A percentile compares a stretch with the other conserved stretches of the same genome.
Evolutionary conservation across 768 basidiomycete genomes (phyloP).

Genomic region (Lepiota brunneoincarnata): DNA sequence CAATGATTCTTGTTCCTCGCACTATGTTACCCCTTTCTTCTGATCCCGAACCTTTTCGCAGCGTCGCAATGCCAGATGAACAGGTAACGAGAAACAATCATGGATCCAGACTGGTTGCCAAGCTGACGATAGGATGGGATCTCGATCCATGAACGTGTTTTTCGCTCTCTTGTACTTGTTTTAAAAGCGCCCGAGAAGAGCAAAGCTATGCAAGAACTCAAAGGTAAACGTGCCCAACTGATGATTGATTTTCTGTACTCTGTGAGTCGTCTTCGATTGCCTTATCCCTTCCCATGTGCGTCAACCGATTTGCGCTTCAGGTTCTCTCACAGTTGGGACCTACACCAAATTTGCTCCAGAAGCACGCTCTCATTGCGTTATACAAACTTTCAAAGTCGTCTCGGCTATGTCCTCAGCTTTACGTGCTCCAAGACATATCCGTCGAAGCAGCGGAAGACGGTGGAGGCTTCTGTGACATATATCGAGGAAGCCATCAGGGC

Average conservation of each 20-base stretch:
- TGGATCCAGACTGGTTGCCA: too few species aligned
- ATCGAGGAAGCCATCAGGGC: background rate
- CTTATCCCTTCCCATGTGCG: background rate
- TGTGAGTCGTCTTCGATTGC: background rate
- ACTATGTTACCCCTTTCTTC: too few species aligned
- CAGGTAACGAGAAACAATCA: too few species aligned
- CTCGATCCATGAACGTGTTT: too few species aligned
- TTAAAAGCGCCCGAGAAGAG: background rate
- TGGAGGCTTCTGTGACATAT: background rate
- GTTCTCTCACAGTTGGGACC: background rate
- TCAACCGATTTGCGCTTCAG: background rate
- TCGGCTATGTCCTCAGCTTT: background rate
- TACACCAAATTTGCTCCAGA: background rate
- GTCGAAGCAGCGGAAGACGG: background rate
- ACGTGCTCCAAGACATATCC: background rate
- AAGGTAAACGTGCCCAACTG: background rate
- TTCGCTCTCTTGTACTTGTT: background rate
- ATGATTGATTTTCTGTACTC: background rate
- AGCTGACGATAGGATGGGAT: too few species aligned
- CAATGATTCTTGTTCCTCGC: too few species aligned
- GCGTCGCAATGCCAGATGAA: too few species aligned
- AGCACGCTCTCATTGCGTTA: background rate
- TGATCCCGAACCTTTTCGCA: too few species aligned
- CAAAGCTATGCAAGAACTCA: background rate
- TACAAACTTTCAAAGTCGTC: slow-evolving; percentile 21